phyloP scores from a whole-genome alignment of 2,329 filamentous ascomycete species.

The Pestalotiopsis sp. region DNA sequence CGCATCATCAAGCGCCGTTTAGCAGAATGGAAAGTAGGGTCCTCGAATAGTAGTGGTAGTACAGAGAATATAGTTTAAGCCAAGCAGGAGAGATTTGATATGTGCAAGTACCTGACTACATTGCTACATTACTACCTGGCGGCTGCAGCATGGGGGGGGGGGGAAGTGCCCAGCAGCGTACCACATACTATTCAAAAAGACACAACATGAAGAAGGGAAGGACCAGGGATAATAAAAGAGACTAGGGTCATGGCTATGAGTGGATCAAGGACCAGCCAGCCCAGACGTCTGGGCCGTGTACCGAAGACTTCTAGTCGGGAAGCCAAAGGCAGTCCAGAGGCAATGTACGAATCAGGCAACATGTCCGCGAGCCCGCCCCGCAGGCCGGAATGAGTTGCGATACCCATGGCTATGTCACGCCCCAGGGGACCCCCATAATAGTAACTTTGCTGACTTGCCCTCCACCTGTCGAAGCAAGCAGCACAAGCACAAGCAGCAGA shows the following conservation, averaged over 20 bases:
- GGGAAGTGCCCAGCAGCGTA: too few relatives aligned
- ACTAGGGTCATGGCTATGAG: constrained; percentile 15
- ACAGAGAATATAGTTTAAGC: background rate
- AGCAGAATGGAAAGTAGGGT: background rate
- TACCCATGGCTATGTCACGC: constrained; percentile 6
- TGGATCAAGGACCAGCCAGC: constrained; percentile 2
- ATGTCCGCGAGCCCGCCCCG: constrained; percentile 13
- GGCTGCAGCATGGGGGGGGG: background rate
- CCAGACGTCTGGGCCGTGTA: constrained; percentile 14
- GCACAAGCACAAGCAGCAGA: too few relatives aligned
- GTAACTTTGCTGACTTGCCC: constrained; percentile 13
- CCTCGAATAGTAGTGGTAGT: background rate
- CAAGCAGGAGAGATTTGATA: background rate
- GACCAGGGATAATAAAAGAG: background rate
- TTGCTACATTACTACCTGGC: background rate
- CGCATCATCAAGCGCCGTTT: background rate
- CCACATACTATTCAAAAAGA: background rate
- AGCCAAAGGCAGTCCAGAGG: constrained; percentile 4
- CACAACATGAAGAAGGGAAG: background rate
- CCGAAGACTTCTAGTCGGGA: constrained; percentile 13
- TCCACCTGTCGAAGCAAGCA: background rate
- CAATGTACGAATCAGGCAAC: constrained; percentile 19
- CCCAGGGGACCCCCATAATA: constrained; percentile 15
- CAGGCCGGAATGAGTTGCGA: constrained; percentile 17
- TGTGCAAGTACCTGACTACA: background rate